phyloP scores from a whole-genome alignment of 164 flowering plant genomes.

The grape (Vitis vinifera) region ASM3070453v1 NC_081806.1:3700501-3701000 shows the following conservation, averaged over 20 bases:
- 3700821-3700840: slow-evolving; percentile 75
- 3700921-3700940: slow-evolving; percentile 79
- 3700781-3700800: slow-evolving; percentile 48
- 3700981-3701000: slow-evolving; percentile 78
- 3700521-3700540: slow-evolving; percentile 67
- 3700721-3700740: slow-evolving; percentile 86
- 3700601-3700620: slow-evolving; percentile 80
- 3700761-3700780: slow-evolving; percentile 56
- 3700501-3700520: slow-evolving; percentile 71
- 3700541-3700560: slow-evolving; percentile 66
- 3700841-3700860: slow-evolving; percentile 33
- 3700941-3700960: slow-evolving; percentile 81
- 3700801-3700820: slow-evolving; percentile 52
- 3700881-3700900: slow-evolving; percentile 62
- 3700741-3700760: slow-evolving; percentile 55
- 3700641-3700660: slow-evolving; percentile 63
- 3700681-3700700: slow-evolving; percentile 82
- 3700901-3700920: slow-evolving; percentile 63
- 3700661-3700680: slow-evolving; percentile 74
- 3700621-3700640: slow-evolving; percentile 78
- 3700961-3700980: slow-evolving; percentile 94
- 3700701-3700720: slow-evolving; percentile 77
- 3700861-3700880: slow-evolving; percentile 51
- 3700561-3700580: slow-evolving; percentile 59
- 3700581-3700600: slow-evolving; percentile 53